Base-by-base conservation (phyloP, 805 yeast species). In the Schwanniomyces polymorphus region DNA sequence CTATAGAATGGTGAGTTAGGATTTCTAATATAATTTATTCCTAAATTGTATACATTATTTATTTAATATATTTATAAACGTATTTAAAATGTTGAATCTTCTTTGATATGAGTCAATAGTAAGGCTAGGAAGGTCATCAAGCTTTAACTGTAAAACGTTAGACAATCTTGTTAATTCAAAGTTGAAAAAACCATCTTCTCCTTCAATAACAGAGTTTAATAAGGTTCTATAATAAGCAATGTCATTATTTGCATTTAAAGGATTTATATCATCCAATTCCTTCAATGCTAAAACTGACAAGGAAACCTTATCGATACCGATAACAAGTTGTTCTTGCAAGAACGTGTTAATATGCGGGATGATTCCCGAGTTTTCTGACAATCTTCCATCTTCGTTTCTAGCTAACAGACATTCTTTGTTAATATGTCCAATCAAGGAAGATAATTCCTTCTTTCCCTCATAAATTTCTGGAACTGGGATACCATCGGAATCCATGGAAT, bases 81-180 rank as follows among this genome's bases (percentile, higher is more conserved):
- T 38, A 38, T 16, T 57, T 59, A 84, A 63, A 33, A 83, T 70
- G 55, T 85, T 85, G 44, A 74, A 53, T 57, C 85, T 74, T 57
- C 72, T 72, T 50, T 67, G 65, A 59, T 83, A 69, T 47, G 75
- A 72, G 55, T 85, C 91, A 16, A 67, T 62, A 34, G 79, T 74
- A n/a, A 58, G 65, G 9, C 62, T 58, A 33, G 64, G 64, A 44
- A 82, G 55, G 39, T 65, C 61, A 12, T 67, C 68, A 11, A 54
- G 42, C 45, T 62, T 63, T 14, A 67, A 67, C 8, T 58, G 51
- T 33, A 84, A 49, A 25, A 84, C 64, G 23, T 64, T 65, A 8
- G 60, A 55, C 43, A 85, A 68, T 49, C 90, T 72, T 3, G 54
- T 52, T 16, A 65, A 45, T 63, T 85, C 90, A 33, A 61, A 63